Conservation (phyloP, 192 early-diverging fungal species). For the Backusella westeae region DNA sequence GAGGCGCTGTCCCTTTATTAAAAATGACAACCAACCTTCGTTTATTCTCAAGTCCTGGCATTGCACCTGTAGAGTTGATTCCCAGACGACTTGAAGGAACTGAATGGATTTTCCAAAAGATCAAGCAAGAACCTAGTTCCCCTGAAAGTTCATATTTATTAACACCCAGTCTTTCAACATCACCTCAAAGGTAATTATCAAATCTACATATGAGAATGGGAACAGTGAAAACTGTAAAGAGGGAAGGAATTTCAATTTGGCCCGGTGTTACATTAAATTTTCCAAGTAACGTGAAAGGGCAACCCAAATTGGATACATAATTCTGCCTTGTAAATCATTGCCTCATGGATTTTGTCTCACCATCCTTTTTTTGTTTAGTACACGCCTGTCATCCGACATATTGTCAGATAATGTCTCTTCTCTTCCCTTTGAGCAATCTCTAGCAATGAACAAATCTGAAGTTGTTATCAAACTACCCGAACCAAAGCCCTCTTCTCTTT, state of each 20-base stretch:
- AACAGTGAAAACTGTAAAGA: neutral
- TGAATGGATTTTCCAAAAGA: constrained; percentile 6
- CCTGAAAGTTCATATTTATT: neutral
- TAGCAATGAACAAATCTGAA: neutral
- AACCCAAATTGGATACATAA: constrained; percentile 2
- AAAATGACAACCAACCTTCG: constrained; percentile 6
- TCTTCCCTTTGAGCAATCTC: neutral
- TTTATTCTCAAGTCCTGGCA: neutral
- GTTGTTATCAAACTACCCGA: neutral
- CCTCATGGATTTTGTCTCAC: constrained; percentile 1
- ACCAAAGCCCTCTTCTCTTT: constrained; percentile 20
- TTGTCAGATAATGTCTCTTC: neutral
- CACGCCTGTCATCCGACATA: constrained; percentile 10
- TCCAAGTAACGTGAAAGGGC: neutral
- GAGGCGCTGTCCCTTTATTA: constrained; percentile 24
- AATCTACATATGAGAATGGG: neutral
- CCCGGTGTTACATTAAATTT: constrained; percentile 10
- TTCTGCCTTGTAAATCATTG: constrained; percentile 12
- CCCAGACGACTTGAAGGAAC: neutral
- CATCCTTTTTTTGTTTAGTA: constrained; percentile 9
- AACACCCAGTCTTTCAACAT: neutral
- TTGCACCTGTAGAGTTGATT: neutral
- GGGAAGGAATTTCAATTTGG: neutral
- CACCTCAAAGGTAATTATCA: constrained; percentile 2
- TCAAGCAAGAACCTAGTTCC: neutral